These are phyloP conservation scores for Lentinula lateritia DNA, from an alignment of 768 basidiomycete species.

Conservation along the genomic window DNA sequence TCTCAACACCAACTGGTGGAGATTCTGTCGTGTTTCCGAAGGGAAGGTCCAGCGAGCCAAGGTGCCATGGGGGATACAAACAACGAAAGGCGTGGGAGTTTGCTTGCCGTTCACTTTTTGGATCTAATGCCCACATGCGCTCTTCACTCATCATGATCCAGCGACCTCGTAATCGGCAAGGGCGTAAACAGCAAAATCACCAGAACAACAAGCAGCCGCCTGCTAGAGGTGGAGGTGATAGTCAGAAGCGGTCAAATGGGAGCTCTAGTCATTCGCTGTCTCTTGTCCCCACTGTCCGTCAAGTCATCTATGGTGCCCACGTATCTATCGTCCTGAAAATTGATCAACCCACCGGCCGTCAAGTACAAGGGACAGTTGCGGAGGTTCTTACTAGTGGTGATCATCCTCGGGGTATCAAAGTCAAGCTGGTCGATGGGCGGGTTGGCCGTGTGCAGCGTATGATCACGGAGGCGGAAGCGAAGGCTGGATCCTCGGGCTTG, in stretches of 20 bases:
- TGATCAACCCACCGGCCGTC: neutral
- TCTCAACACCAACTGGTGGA: no score
- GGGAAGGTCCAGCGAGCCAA: no score
- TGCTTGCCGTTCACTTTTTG: no score
- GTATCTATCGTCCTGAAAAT: slow-evolving; percentile 2
- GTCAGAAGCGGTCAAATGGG: neutral
- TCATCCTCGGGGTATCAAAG: slow-evolving; percentile 1
- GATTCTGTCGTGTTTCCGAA: no score
- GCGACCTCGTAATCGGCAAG: neutral
- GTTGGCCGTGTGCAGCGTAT: slow-evolving; percentile 2
- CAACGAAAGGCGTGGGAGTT: neutral
- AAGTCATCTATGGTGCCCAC: neutral
- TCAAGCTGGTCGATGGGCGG: neutral
- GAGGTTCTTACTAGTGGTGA: neutral
- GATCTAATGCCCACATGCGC: no score
- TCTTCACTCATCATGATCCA: neutral
- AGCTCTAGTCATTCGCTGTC: neutral
- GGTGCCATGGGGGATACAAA: no score
- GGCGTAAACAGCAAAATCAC: neutral
- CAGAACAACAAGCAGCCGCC: neutral
- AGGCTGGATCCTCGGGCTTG: neutral
- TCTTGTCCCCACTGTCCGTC: neutral
- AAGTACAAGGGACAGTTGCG: slow-evolving; percentile 1
- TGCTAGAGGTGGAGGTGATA: neutral
- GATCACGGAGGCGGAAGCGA: neutral